These are phyloP conservation scores for Marasmius fiardii DNA, from an alignment of 1,284 basidiomycete genomes.

Conservation along the genomic window DNA sequence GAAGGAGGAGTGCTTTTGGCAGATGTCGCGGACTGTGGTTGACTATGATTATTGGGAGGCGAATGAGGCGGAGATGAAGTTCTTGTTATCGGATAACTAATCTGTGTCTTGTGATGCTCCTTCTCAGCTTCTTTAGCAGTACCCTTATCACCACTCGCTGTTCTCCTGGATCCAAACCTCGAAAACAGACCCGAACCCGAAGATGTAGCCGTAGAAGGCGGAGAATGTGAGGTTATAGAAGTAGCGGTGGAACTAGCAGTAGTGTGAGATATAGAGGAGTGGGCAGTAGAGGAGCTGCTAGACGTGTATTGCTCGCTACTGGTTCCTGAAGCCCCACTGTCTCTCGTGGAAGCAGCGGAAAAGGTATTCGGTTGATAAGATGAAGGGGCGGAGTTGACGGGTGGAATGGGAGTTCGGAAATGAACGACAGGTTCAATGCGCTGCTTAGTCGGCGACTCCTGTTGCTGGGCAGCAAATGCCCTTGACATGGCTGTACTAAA, in stretches of 20 bases:
- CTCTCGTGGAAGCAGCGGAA: background rate
- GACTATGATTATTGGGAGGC: background rate
- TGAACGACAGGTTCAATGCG: background rate
- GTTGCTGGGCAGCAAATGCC: background rate
- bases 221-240: background rate
- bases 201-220: background rate
- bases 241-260: background rate
- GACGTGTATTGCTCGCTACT: background rate
- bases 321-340: background rate
- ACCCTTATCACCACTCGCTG: background rate
- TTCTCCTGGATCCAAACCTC: background rate
- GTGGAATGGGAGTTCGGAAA: background rate
- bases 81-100: conserved; percentile 9
- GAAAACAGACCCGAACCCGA: background rate
- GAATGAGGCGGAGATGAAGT: conserved; percentile 6
- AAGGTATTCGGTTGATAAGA: background rate
- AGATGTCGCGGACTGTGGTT: background rate
- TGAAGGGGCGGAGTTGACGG: background rate
- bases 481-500: background rate
- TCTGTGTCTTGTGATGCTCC: background rate
- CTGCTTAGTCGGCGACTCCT: background rate
- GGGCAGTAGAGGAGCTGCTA: background rate
- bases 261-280: background rate
- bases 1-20: background rate
- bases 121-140: background rate